Evolutionary conservation across 106 monocot species (phyloP), one percentile per base, ranked within the genome.

Genomic region (Vanilla planifolia): DNA sequence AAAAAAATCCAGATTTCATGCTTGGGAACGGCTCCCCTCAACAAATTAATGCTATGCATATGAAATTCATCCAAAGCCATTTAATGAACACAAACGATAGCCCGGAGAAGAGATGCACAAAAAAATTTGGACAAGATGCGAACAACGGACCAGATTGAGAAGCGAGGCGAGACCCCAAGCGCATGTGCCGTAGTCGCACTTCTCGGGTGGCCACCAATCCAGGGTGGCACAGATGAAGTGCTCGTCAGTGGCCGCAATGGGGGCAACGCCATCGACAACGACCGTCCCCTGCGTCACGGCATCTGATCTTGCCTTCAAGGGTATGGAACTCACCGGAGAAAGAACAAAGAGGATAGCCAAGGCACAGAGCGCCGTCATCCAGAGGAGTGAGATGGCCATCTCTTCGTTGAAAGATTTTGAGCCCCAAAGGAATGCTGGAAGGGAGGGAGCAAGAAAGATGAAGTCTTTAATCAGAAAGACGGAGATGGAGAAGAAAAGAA

Each of bases 201-300:
- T 96, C 44, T 87, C 91, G 34, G 96, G 96, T 26, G 96, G 90
- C 96, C 96, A 96, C 96, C 96, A 96, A 43, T 96, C 96, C 61
- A 96, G 45, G 5, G 96, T 96, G 39, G 96, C 87, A 50, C 96
- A 96, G 16, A 96, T 52, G 51, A 91, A 96, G 59, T 84, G 79
- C 3, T 72, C 72, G 57, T 91, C 87, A 1, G 86, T 86, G 2
- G 35, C 41, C n/a, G 76, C 91, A 67, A 96, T 62, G 70, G 79
- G 62, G 20, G 61, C 60, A 22, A 37, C 64, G 9, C 81, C 84
- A 53, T 85, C 79, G 22, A 96, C 58, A 14, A 66, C 53, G 8
- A 64, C 77, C 14, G 73, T 61, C 35, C 71, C 81, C 16, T 63
- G 71, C 46, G 26, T 36, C 37, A 47, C 56, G 16, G 34, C 70